phyloP scores from a whole-genome alignment of 177 flowering plant genomes.

The Tripterygium wilfordii region DNA sequence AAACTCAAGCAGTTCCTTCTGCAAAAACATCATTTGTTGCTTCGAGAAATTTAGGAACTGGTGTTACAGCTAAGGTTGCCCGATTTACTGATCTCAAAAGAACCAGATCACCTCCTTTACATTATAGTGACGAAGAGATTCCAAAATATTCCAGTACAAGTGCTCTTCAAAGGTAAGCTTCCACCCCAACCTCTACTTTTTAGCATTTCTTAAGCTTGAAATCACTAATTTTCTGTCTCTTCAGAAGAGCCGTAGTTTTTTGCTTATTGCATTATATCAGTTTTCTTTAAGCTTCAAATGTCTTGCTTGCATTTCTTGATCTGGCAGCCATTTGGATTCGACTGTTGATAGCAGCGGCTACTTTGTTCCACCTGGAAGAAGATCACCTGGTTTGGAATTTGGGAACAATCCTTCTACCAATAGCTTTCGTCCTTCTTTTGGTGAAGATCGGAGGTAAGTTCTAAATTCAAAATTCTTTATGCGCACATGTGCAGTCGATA shows the following conservation, averaged over 20 bases:
- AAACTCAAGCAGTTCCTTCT: conserved; percentile 20
- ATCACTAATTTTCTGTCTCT: background rate
- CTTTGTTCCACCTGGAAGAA: conserved; percentile 10
- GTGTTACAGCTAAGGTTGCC: conserved; percentile 20
- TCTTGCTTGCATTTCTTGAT: background rate
- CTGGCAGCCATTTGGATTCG: conserved; percentile 6
- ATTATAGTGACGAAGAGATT: conserved; percentile 10
- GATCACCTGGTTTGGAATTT: conserved; percentile 16
- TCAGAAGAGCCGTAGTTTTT: too few relatives aligned
- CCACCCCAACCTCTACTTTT: background rate
- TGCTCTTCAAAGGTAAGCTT: conserved; percentile 16
- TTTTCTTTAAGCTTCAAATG: too few relatives aligned
- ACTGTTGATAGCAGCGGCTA: conserved; percentile 2
- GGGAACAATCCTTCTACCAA: conserved; percentile 6
- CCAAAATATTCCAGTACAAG: conserved; percentile 14
- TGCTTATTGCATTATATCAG: too few relatives aligned
- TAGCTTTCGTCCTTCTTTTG: conserved; percentile 14
- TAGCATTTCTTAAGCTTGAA: background rate
- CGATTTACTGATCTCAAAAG: conserved; percentile 24
- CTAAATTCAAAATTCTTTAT: background rate
- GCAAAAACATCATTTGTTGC: conserved; percentile 20
- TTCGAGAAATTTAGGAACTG: conserved; percentile 19
- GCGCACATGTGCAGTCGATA: background rate
- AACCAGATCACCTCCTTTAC: conserved; percentile 24
- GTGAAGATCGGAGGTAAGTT: conserved; percentile 15